phyloP scores from a whole-genome alignment of 2,329 filamentous ascomycete genomes.

The Cladophialophora psammophila region DNA sequence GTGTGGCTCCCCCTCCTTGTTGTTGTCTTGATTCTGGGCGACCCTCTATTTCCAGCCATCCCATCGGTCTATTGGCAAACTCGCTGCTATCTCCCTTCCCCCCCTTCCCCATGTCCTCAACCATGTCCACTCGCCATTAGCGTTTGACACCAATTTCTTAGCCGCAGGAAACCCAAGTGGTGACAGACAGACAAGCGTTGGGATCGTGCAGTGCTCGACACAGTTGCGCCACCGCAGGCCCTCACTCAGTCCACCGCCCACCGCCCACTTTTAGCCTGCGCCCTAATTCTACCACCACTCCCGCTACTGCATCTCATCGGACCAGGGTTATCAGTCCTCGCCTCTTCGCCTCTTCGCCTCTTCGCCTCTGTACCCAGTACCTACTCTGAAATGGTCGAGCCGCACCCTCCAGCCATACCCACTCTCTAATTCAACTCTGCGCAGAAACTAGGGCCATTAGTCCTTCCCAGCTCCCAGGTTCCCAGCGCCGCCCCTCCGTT shows the following conservation, averaged over 20 bases:
- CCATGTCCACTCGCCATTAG: constrained; percentile 32
- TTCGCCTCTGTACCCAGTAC: constrained; percentile 34
- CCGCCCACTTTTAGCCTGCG: constrained; percentile 32
- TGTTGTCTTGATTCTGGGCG: neutral
- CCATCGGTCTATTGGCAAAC: neutral
- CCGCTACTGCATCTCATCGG: constrained; percentile 30
- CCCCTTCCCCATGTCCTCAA: constrained; percentile 6
- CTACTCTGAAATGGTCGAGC: constrained; percentile 29
- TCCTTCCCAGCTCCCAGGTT: constrained; percentile 19
- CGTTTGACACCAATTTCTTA: constrained; percentile 26
- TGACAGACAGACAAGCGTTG: constrained; percentile 14
- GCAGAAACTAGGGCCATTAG: constrained; percentile 15
- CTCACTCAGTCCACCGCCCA: constrained; percentile 32
- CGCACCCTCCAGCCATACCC: constrained; percentile 31
- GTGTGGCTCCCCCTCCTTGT: neutral
- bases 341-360: constrained; percentile 15
- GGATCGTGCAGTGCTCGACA: constrained; percentile 16
- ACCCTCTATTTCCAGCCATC: constrained; percentile 4
- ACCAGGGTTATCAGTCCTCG: constrained; percentile 27
- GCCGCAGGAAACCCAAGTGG: constrained; percentile 31
- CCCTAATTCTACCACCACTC: constrained; percentile 14
- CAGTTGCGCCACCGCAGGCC: constrained; percentile 33
- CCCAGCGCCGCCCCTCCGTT: constrained; percentile 9
- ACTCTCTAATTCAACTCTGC: constrained; percentile 8
- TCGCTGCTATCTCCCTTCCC: constrained; percentile 2